Evolutionary conservation across 2,329 filamentous ascomycete genomes (phyloP).

Genomic region (Aspergillus spinulosporus): DNA sequence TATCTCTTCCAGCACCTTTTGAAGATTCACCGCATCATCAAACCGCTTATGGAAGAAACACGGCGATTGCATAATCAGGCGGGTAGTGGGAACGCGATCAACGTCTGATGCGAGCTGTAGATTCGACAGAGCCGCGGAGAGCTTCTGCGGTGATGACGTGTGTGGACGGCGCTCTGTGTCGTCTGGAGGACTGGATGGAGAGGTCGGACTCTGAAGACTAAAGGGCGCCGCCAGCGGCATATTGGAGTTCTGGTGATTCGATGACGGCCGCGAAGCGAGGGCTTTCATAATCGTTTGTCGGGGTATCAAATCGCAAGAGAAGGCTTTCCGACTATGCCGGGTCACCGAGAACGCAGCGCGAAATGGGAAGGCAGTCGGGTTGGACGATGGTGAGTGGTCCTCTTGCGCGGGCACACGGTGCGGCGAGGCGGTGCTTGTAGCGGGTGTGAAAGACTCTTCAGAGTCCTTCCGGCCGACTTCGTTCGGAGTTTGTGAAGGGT

Average conservation of each 20-base stretch:
- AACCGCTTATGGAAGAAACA: slow-evolving; percentile 99
- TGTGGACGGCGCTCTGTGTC: slow-evolving; percentile 42
- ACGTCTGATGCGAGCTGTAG: slow-evolving; percentile 44
- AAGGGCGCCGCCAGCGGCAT: slow-evolving; percentile 65
- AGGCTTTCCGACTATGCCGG: slow-evolving; percentile 49
- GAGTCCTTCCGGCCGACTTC: slow-evolving; percentile 30
- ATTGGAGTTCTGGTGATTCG: slow-evolving; percentile 54
- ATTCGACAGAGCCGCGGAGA: slow-evolving; percentile 60
- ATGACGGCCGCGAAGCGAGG: slow-evolving; percentile 62
- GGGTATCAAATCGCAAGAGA: slow-evolving; percentile 67
- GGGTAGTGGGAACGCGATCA: slow-evolving; percentile 46
- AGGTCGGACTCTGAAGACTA: slow-evolving; percentile 54
- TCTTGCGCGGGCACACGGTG: slow-evolving; percentile 26
- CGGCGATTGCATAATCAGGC: slow-evolving; percentile 77
- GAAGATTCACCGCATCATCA: slow-evolving; percentile 91
- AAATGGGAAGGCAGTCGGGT: slow-evolving; percentile 29
- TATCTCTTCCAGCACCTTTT: slow-evolving; percentile 93
- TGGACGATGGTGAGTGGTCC: slow-evolving; percentile 27
- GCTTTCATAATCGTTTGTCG: slow-evolving; percentile 83
- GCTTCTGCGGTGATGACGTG: slow-evolving; percentile 56
- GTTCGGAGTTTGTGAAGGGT: slow-evolving; percentile 42
- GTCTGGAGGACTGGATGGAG: slow-evolving; percentile 25
- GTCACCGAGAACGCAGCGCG: slow-evolving; percentile 36
- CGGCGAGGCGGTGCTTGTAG: slow-evolving; percentile 21
- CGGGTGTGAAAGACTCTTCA: slow-evolving; percentile 22